Evolutionary conservation across 306 rosid genomes (phyloP), one percentile per base, ranked within the genome.

Genomic region (Malus sylvestris): DNA sequence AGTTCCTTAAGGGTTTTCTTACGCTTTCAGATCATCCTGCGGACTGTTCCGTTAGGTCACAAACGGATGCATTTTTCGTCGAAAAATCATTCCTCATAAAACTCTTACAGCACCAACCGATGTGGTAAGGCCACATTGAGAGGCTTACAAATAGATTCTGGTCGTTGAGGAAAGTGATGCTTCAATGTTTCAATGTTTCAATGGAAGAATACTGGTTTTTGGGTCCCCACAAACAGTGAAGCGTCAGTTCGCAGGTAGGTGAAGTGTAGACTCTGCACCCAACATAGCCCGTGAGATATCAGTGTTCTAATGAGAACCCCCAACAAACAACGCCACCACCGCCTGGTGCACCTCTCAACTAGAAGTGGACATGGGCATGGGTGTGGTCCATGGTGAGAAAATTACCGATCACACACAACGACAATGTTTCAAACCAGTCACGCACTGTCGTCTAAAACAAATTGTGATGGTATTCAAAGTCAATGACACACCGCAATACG

Each of bases 191-290:
- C 25, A 23, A 23, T 23, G 25, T 25, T 16, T 18, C 1, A 72
- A 23, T 16, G 55, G 66, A 67, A 30, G 67, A 72, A 52, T 30
- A 15, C 23, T 58, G 64, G 81, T 74, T 68, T 65, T 67, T 70
- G 74, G 73, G 77, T 29, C 85, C 68, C 80, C 81, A 76, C 63
- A 62, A 74, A 82, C 81, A 80, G 62, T 38, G 83, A 72, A 74
- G 83, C 83, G 94, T 87, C 93, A 83, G 89, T 78, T 84, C 88
- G 87, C 74, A 75, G 86, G 85, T 88, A 59, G 87, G 89, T 74
- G 82, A 76, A 76, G 60, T 92, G 98, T 88, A 79, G 71, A 38
- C 85, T 84, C 90, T 88, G 89, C 71, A 81, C 80, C 85, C 91
- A 89, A 81, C 97, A 96, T 65, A 23, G 70, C 85, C 83, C 87